A percentile compares a stretch with the other conserved stretches of the same genome.
These are phyloP conservation scores for Phytophthora fragariae DNA, from an alignment of 352 stramenopile genomes.

Conservation along the genomic window DNA sequence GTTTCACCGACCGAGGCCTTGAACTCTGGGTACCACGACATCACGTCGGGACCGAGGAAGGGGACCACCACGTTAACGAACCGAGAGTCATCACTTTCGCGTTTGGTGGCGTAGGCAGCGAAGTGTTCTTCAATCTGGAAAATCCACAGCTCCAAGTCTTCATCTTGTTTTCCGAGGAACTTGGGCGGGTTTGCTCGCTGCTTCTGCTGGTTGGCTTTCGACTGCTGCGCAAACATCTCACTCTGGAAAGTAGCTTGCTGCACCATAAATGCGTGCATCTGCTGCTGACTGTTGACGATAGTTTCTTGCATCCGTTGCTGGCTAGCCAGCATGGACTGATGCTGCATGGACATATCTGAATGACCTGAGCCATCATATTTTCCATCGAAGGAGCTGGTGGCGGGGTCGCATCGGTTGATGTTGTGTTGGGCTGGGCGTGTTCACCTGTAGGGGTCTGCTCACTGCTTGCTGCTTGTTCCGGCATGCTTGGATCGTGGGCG, in stretches of 20 bases:
- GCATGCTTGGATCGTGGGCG: too few species aligned
- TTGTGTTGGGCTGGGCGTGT: too few species aligned
- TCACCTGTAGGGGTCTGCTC: too few species aligned
- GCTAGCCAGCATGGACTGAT: too few species aligned
- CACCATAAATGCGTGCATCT: not conserved
- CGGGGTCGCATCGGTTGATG: too few species aligned
- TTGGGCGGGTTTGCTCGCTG: not conserved
- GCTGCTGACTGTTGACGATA: too few species aligned
- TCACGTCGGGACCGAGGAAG: not conserved
- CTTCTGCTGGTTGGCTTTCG: not conserved
- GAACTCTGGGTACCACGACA: not conserved
- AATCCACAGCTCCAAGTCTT: not conserved
- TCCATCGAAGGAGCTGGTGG: too few species aligned
- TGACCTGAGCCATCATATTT: too few species aligned
- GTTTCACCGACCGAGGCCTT: not conserved
- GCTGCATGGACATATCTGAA: too few species aligned
- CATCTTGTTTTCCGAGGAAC: not conserved
- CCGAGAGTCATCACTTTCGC: not conserved
- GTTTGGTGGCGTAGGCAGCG: not conserved
- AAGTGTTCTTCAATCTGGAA: conserved; percentile 1
- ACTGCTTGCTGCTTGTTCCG: too few species aligned
- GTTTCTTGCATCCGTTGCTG: too few species aligned
- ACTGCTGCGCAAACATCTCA: not conserved
- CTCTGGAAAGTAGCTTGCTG: not conserved
- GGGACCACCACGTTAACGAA: not conserved